Evolutionary conservation across 2,329 filamentous ascomycete species (phyloP).

Genomic region (Monosporascus sp.): DNA sequence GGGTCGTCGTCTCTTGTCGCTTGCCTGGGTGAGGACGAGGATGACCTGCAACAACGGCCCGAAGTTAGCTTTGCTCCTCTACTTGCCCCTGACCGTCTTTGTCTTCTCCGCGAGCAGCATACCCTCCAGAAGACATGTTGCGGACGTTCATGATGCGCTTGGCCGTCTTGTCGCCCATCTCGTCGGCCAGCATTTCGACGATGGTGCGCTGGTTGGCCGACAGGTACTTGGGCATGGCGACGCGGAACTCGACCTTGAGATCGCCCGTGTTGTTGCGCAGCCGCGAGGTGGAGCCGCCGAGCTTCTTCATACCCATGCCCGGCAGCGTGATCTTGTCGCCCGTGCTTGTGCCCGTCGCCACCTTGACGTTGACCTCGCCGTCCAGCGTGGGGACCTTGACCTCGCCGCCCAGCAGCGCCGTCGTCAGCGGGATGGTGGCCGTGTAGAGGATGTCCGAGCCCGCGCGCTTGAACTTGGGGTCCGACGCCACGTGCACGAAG

Average conservation of each 20-base stretch:
- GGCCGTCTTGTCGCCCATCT: constrained; percentile 88
- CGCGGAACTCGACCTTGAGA: constrained; percentile 88
- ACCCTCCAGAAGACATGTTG: constrained; percentile 28
- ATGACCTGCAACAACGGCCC: constrained; percentile 9
- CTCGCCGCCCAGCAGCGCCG: constrained; percentile 86
- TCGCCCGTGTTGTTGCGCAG: constrained; percentile 65
- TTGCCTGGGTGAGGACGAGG: constrained; percentile 7
- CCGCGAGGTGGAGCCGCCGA: constrained; percentile 48
- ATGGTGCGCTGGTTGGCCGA: constrained; percentile 87
- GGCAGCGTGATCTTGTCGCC: constrained; percentile 85
- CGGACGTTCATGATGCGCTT: constrained; percentile 84
- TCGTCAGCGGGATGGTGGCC: constrained; percentile 84
- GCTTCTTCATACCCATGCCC: constrained; percentile 90
- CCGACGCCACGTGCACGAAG: constrained; percentile 80
- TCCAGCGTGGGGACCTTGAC: constrained; percentile 86
- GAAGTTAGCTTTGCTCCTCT: constrained; percentile 8
- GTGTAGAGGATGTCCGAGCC: constrained; percentile 93
- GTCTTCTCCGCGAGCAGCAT: background rate
- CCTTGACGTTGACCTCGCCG: constrained; percentile 82
- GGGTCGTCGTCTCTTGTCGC: constrained; percentile 30
- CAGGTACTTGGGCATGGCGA: constrained; percentile 91
- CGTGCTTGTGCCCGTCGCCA: constrained; percentile 84
- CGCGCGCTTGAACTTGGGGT: constrained; percentile 80
- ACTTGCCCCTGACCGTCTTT: background rate
- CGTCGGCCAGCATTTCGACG: constrained; percentile 91